Evolutionary conservation across 2,329 filamentous ascomycete genomes (phyloP).

Genomic region (Venturiaceae sp.): DNA sequence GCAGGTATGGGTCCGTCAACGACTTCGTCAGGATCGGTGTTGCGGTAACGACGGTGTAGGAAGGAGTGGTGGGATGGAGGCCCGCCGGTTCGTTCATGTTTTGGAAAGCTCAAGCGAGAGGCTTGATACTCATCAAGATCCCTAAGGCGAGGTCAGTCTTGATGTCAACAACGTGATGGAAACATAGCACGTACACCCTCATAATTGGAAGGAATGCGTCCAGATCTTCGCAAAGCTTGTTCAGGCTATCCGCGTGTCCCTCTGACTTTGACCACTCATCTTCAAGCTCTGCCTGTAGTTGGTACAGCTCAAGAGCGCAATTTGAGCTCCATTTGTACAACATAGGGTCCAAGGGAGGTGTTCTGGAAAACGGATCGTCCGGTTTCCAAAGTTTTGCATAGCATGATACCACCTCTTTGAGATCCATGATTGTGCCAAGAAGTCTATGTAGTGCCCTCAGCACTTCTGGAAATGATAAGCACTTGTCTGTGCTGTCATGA

Average conservation of each 20-base stretch:
- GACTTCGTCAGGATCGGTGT: not conserved
- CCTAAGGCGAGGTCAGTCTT: not conserved
- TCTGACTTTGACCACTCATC: not conserved
- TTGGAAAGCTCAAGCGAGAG: not conserved
- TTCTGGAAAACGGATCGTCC: not conserved
- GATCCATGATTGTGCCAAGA: not conserved
- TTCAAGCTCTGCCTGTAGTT: not conserved
- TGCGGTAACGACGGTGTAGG: not conserved
- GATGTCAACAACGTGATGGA: not conserved
- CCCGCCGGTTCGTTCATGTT: not conserved
- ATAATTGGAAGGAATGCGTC: not conserved
- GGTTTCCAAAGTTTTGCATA: not conserved
- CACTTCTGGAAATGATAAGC: not conserved
- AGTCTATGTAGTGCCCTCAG: not conserved
- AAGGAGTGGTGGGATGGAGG: not conserved
- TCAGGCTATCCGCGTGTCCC: not conserved
- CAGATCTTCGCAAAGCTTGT: not conserved
- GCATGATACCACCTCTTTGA: not conserved
- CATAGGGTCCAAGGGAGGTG: not conserved
- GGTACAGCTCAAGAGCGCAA: not conserved
- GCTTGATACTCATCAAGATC: conserved; percentile 1
- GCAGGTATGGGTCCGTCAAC: not conserved
- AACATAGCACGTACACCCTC: not conserved
- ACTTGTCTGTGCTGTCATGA: not conserved
- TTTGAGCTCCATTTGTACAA: not conserved